Evolutionary conservation across 257 asterid genomes (phyloP).

Genomic region (Linaria vulgaris): DNA sequence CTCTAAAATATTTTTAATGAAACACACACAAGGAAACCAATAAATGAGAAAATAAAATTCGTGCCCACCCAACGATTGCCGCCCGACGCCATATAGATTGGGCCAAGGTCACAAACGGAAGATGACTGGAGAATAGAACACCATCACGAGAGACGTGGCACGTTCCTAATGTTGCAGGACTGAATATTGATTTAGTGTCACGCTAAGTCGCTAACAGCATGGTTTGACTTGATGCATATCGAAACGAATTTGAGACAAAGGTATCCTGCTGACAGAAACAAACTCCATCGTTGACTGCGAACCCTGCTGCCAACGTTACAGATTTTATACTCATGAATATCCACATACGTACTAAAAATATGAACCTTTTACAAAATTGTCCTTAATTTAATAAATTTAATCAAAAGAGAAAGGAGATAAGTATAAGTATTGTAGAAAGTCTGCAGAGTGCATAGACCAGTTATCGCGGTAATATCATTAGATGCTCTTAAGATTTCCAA

Average conservation of each 20-base stretch:
- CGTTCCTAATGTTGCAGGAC: not conserved
- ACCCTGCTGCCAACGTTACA: not conserved
- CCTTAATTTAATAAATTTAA: not conserved
- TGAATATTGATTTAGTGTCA: not conserved
- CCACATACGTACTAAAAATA: not conserved
- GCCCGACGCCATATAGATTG: too few relatives aligned
- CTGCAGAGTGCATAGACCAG: too few relatives aligned
- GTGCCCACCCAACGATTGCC: too few relatives aligned
- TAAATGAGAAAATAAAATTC: too few relatives aligned
- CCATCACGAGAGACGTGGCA: not conserved
- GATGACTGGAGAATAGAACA: not conserved
- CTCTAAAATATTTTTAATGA: too few relatives aligned
- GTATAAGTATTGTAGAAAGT: too few relatives aligned
- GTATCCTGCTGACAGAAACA: not conserved
- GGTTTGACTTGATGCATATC: not conserved
- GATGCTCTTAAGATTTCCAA: too few relatives aligned
- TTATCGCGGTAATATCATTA: too few relatives aligned
- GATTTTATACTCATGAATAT: slow-evolving; percentile 2
- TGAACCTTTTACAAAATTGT: not conserved
- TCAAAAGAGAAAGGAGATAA: too few relatives aligned
- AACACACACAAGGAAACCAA: too few relatives aligned
- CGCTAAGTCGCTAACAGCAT: too few relatives aligned
- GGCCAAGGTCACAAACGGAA: not conserved
- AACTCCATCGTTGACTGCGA: not conserved
- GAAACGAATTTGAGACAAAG: slow-evolving; percentile 8